These are phyloP conservation scores for Backusella circina DNA, from an alignment of 192 early-diverging fungal genomes.

Conservation along the genomic window DNA sequence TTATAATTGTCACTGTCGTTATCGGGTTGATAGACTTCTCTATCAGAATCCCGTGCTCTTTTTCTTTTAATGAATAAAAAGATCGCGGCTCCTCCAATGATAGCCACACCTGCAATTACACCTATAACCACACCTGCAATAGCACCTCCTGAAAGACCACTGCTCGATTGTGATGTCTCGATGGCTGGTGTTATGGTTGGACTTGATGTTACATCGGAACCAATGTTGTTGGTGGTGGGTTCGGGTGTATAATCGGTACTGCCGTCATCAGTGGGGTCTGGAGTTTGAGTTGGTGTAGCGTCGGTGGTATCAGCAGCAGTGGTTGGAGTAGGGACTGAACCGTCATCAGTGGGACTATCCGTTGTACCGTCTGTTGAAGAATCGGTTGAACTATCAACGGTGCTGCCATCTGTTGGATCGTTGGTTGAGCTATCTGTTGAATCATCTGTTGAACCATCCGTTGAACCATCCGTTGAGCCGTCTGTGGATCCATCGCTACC, in stretches of 20 bases:
- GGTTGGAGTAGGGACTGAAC: background rate
- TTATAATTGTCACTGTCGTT: conserved; percentile 6
- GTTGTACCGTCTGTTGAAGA: background rate
- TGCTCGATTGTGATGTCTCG: background rate
- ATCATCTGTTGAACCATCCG: background rate
- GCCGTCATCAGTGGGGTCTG: background rate
- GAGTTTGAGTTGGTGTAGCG: background rate
- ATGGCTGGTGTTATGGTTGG: background rate
- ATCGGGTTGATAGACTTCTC: conserved; percentile 26
- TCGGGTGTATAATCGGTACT: background rate
- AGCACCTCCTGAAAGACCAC: background rate
- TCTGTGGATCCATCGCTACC: too few relatives aligned
- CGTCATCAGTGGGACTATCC: background rate
- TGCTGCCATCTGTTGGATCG: background rate
- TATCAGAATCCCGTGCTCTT: background rate
- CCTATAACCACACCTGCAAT: conserved; percentile 29
- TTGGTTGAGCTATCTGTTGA: background rate
- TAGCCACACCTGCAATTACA: conserved; percentile 15
- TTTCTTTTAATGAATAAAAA: conserved; percentile 12
- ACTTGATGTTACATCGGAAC: background rate
- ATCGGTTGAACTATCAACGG: background rate
- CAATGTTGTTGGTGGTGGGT: background rate
- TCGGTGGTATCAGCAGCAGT: background rate
- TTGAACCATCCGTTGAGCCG: too few relatives aligned
- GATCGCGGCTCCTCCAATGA: conserved; percentile 5